Percentiles rank a stretch among this genome's conserved stretches.
These are phyloP conservation scores for Sapria himalayana DNA, from an alignment of 345 rosid species.

Conservation along the genomic window DNA sequence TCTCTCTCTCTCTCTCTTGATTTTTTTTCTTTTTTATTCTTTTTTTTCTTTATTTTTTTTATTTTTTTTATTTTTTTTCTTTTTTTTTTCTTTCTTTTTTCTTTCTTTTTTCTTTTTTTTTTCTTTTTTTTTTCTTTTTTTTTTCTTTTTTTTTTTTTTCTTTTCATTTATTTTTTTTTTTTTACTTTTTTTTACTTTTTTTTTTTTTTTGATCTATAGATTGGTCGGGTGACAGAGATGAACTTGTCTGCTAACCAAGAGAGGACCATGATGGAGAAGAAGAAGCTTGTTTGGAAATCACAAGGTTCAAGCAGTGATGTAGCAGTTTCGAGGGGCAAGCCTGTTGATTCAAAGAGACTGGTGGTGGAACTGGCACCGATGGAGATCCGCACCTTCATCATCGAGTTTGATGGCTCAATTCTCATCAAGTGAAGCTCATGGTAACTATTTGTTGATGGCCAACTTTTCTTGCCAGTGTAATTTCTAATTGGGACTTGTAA, in stretches of 20 bases:
- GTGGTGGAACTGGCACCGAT: conserved; percentile 73
- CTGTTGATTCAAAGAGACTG: conserved; percentile 32
- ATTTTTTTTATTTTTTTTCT: too few relatives aligned
- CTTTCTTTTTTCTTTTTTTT: too few relatives aligned
- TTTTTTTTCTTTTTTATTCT: too few relatives aligned
- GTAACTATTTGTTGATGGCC: too few relatives aligned
- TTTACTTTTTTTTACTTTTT: not conserved
- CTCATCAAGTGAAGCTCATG: conserved; percentile 4
- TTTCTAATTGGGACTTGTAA: too few relatives aligned
- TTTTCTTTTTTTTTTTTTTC: not conserved
- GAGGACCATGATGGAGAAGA: conserved; percentile 57
- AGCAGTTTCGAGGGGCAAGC: conserved; percentile 30
- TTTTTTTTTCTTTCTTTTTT: too few relatives aligned
- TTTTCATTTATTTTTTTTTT: not conserved
- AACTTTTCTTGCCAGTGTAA: too few relatives aligned
- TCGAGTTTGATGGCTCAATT: conserved; percentile 9
- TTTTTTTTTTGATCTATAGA: conserved; percentile 26
- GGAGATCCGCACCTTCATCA: conserved; percentile 75
- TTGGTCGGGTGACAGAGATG: conserved; percentile 36
- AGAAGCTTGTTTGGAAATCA: conserved; percentile 55
- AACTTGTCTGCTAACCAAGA: conserved; percentile 79
- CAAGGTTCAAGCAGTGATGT: conserved; percentile 20
- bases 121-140: not conserved
- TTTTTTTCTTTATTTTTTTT: too few relatives aligned
- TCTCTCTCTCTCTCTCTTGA: too few relatives aligned